Conservation (phyloP, 257 asterid species). For the Oldenlandia corymbosa region DNA sequence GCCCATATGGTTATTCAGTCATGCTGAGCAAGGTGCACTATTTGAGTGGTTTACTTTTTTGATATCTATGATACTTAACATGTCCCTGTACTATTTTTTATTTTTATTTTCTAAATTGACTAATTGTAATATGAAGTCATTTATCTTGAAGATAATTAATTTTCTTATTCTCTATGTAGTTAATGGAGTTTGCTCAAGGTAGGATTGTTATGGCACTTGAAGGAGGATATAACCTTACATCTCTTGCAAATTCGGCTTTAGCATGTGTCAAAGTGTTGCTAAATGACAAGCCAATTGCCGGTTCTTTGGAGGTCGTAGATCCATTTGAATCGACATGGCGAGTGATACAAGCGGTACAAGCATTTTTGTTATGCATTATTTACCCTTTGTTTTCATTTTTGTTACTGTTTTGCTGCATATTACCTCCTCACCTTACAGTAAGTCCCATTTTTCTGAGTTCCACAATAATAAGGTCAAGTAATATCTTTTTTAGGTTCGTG, state of each 20-base stretch:
- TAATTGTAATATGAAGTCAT: not conserved
- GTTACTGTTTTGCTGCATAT: not conserved
- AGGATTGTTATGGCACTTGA: conserved; percentile 96
- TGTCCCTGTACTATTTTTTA: conserved; percentile 1
- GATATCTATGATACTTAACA: not conserved
- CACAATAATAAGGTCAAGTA: not conserved
- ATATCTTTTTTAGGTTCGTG: conserved; percentile 52
- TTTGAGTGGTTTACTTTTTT: conserved; percentile 3
- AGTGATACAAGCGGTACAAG: conserved; percentile 62
- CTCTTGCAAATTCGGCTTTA: conserved; percentile 65
- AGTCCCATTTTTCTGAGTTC: not conserved
- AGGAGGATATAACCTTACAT: conserved; percentile 87
- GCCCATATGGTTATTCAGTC: conserved; percentile 76
- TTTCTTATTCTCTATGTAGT: conserved; percentile 34
- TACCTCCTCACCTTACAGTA: not conserved
- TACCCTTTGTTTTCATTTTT: not conserved
- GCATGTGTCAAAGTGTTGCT: conserved; percentile 81
- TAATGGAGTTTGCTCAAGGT: conserved; percentile 81
- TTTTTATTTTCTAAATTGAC: not conserved
- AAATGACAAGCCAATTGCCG: conserved; percentile 43
- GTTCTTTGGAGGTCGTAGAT: conserved; percentile 44
- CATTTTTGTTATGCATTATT: not conserved
- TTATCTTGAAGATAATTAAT: conserved; percentile 11
- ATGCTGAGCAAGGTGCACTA: conserved; percentile 76
- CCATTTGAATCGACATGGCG: conserved; percentile 91